Percentiles rank a stretch among this genome's conserved stretches.
Conservation (phyloP, 1,284 basidiomycete species). For the Grifola frondosa region DNA sequence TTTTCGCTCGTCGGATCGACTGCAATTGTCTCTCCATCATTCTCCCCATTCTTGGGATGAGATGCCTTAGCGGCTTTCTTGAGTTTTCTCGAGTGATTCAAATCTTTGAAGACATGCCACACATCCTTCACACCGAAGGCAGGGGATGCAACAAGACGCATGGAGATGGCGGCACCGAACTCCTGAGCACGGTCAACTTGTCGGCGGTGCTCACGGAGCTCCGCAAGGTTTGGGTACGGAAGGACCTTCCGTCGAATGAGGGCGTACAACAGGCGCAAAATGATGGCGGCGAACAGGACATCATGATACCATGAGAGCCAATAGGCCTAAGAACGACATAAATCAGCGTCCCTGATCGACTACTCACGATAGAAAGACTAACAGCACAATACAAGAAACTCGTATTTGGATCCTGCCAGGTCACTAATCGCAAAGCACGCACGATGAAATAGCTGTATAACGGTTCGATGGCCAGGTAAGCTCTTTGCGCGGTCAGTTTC, state of each 20-base stretch:
- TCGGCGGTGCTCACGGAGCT: slow-evolving; percentile 50
- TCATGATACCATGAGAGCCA: slow-evolving; percentile 67
- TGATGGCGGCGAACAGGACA: slow-evolving; percentile 50
- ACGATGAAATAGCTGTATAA: slow-evolving; percentile 47
- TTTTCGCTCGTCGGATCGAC: slow-evolving; percentile 10
- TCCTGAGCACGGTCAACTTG: slow-evolving; percentile 48
- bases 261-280: slow-evolving; percentile 47
- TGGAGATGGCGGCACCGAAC: slow-evolving; percentile 51
- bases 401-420: slow-evolving; percentile 49
- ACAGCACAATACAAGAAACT: slow-evolving; percentile 55
- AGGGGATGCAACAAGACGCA: slow-evolving; percentile 45
- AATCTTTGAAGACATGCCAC: slow-evolving; percentile 49
- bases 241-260: slow-evolving; percentile 50
- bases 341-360: slow-evolving; percentile 16
- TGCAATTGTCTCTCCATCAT: background rate
- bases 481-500: slow-evolving; percentile 50
- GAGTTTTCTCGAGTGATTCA: slow-evolving; percentile 29
- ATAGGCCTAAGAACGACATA: slow-evolving; percentile 41
- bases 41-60: slow-evolving; percentile 2
- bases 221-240: slow-evolving; percentile 53
- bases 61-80: slow-evolving; percentile 22
- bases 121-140: slow-evolving; percentile 49
- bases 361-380: slow-evolving; percentile 28
- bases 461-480: slow-evolving; percentile 54
- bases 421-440: slow-evolving; percentile 44